Evolutionary conservation across 495 filamentous ascomycete species (phyloP).

Genomic region (Choiromyces venosus): DNA sequence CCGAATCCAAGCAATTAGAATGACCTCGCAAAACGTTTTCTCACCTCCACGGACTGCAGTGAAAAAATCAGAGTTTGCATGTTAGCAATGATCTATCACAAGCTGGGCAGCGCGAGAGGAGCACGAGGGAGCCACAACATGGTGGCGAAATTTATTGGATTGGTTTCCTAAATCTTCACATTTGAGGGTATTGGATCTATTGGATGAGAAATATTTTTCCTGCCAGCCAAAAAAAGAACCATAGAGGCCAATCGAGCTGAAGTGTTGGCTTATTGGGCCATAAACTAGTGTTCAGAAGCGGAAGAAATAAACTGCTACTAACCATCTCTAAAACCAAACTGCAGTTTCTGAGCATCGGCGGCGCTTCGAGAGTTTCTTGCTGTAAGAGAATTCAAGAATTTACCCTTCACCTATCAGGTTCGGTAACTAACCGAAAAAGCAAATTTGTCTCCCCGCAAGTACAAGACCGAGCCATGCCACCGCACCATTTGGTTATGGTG

Average conservation of each 20-base stretch:
- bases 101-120: conserved; percentile 10
- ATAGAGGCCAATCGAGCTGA: neutral
- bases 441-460: conserved; percentile 29
- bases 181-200: neutral
- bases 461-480: conserved; percentile 30
- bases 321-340: neutral
- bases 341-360: neutral
- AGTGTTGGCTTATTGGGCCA: neutral
- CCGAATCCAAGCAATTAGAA: conserved; percentile 8
- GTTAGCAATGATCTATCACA: conserved; percentile 31
- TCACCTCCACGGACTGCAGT: conserved; percentile 16
- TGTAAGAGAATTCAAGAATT: conserved; percentile 17
- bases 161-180: neutral
- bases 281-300: neutral
- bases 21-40: conserved; percentile 31
- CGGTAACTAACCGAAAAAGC: conserved; percentile 17
- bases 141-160: conserved; percentile 7
- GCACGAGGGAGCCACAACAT: conserved; percentile 12
- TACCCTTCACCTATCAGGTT: conserved; percentile 30
- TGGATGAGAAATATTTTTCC: neutral
- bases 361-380: conserved; percentile 26
- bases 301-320: neutral
- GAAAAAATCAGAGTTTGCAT: neutral
- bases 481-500: conserved; percentile 21
- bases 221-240: neutral